Conservation (phyloP, 768 basidiomycete genomes). For the Mycena crocata region DNA sequence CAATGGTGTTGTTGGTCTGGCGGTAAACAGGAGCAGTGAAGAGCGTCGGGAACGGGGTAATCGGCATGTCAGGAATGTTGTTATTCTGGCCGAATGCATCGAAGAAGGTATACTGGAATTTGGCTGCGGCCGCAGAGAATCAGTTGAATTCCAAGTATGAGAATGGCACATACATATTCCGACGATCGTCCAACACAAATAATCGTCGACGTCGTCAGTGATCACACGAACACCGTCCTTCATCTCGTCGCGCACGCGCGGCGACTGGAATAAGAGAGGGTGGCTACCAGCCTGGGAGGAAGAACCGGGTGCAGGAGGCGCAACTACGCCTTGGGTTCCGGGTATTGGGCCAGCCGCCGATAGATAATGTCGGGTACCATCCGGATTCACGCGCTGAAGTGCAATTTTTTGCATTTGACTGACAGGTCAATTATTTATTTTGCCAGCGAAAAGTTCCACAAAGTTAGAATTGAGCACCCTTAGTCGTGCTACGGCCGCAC, state of each 20-base stretch:
- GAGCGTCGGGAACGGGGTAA: slow-evolving; percentile 91
- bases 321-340: slow-evolving; percentile 75
- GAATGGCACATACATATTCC: slow-evolving; percentile 80
- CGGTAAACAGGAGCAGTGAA: slow-evolving; percentile 85
- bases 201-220: slow-evolving; percentile 93
- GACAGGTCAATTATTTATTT: too few relatives aligned
- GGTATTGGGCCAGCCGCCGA: slow-evolving; percentile 89
- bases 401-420: slow-evolving; percentile 98
- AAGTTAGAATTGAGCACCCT: too few relatives aligned
- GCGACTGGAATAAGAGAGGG: slow-evolving; percentile 81
- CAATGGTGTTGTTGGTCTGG: slow-evolving; percentile 77
- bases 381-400: slow-evolving; percentile 83
- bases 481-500: slow-evolving; percentile 24
- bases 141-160: slow-evolving; percentile 25
- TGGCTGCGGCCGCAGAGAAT: slow-evolving; percentile 61
- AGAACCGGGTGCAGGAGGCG: slow-evolving; percentile 80
- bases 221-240: slow-evolving; percentile 81
- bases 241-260: slow-evolving; percentile 84
- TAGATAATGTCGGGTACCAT: slow-evolving; percentile 87
- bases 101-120: slow-evolving; percentile 96
- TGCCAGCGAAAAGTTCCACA: too few relatives aligned
- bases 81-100: slow-evolving; percentile 87
- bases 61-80: slow-evolving; percentile 79
- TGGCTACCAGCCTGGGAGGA: slow-evolving; percentile 84
- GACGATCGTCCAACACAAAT: slow-evolving; percentile 95